Evolutionary conservation across 164 flowering plant genomes (phyloP), one percentile per base, ranked within the genome.

Genomic region (Berberis thunbergii): DNA sequence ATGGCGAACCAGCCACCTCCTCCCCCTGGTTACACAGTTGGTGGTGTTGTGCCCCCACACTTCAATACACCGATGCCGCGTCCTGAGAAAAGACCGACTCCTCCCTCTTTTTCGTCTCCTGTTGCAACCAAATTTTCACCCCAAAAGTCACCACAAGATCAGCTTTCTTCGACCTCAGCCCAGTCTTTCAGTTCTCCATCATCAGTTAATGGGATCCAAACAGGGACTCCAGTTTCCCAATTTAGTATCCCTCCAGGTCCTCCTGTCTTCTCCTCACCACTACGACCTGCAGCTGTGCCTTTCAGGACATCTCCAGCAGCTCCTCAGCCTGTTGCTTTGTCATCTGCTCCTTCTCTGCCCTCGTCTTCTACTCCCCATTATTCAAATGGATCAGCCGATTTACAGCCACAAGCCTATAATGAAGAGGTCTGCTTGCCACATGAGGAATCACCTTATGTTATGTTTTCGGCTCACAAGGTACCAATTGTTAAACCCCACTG

Each of bases 391-490:
- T 72, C 82, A 3, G 67, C 46, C 48, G 88, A 79, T 57, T 68
- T 78, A 75, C 89, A 78, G 60, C 77, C 68, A 26, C 80, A 74
- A 54, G 54, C 69, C 64, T 66, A 76, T 44, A 69, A 63, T 63
- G 70, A 66, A 3, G 86, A 80, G 60, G 86, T 80, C 41, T 68
- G 74, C 1, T 39, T 42, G n/a, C 58, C 71, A 50, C 59, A 55
- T 68, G 76, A 65, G 12, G 85, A 79, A 45, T 72, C 87, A 4
- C 80, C 93, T 0, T 79, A 72, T 69, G 89, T 91, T 64, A 62
- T 85, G 43, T 89, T 94, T 66, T 85, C 97, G 52, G 90, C 99
- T 66, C 80, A 75, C 59, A 94, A 91, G 97, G 97, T 94, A 78
- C 60, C 41, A 50, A 5, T 45, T 2, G 2, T 3, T 57, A 6